A percentile compares a stretch with the other conserved stretches of the same genome.
Conservation (phyloP, 768 basidiomycete genomes). For the Leucocoprinus leucothites region DNA sequence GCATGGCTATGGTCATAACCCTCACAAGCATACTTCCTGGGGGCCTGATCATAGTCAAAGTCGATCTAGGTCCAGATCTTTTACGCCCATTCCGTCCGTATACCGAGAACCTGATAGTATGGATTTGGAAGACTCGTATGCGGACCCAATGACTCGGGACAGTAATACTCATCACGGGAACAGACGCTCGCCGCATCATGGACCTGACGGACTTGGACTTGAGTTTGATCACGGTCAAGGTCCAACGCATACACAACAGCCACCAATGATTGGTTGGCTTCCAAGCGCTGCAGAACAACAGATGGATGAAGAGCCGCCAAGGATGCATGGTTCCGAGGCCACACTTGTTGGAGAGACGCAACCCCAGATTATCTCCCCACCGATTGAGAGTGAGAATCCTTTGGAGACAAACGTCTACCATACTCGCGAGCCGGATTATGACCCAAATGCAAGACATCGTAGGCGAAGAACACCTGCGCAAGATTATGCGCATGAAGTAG, state of each 20-base stretch:
- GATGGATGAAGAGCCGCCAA: neutral
- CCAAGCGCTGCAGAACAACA: neutral
- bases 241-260: neutral
- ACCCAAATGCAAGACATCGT: neutral
- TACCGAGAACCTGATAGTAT: conserved; percentile 24
- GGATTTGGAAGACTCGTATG: conserved; percentile 6
- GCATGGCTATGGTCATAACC: neutral
- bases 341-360: neutral
- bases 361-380: conserved; percentile 6
- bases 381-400: conserved; percentile 4
- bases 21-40: conserved; percentile 7
- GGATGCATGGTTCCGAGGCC: neutral
- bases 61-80: conserved; percentile 21
- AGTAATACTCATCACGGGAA: neutral
- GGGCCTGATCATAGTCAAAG: neutral
- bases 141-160: neutral
- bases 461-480: neutral
- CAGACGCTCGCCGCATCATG: conserved; percentile 8
- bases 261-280: conserved; percentile 3
- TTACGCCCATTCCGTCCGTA: conserved; percentile 33
- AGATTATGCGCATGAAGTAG: neutral
- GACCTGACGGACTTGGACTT: neutral
- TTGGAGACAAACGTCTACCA: conserved; percentile 1
- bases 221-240: neutral
- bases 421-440: conserved; percentile 2